These are phyloP conservation scores for Cornus suecica DNA, from an alignment of 148 eudicot genomes.

Conservation along the genomic window DNA sequence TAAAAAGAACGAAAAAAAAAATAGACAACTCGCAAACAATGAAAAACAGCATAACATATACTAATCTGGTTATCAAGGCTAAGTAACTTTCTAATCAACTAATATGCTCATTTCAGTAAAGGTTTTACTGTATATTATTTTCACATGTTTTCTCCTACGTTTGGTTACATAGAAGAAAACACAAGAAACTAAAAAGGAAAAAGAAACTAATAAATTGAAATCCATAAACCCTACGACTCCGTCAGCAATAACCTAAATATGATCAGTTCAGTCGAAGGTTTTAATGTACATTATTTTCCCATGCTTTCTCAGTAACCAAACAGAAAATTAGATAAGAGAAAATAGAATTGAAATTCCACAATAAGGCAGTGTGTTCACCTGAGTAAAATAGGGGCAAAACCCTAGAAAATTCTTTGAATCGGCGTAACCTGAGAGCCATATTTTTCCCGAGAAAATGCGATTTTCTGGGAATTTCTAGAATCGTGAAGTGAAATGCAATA, in stretches of 20 bases:
- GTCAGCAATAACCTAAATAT: background rate
- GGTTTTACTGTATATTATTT: too few species aligned
- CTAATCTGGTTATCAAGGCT: background rate
- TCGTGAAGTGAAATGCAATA: too few species aligned
- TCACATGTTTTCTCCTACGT: too few species aligned
- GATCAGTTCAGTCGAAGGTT: background rate
- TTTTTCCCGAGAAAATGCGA: background rate
- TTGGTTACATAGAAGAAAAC: background rate
- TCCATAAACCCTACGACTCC: background rate
- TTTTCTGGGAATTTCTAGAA: too few species aligned
- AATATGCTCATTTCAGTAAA: too few species aligned
- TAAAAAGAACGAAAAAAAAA: background rate
- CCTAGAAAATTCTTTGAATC: slow-evolving; percentile 24
- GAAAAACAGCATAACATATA: background rate
- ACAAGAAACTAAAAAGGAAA: background rate
- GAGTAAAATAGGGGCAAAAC: slow-evolving; percentile 19
- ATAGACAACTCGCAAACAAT: background rate
- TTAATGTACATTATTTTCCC: background rate
- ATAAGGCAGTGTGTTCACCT: slow-evolving; percentile 13
- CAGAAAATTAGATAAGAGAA: background rate
- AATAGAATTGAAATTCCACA: background rate
- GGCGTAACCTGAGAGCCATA: slow-evolving; percentile 41
- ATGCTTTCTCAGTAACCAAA: background rate
- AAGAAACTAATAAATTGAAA: background rate
- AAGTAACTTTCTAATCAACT: background rate